These are phyloP conservation scores for Candida glucosophila DNA, from an alignment of 1,139 yeast genomes.

Conservation along the genomic window DNA sequence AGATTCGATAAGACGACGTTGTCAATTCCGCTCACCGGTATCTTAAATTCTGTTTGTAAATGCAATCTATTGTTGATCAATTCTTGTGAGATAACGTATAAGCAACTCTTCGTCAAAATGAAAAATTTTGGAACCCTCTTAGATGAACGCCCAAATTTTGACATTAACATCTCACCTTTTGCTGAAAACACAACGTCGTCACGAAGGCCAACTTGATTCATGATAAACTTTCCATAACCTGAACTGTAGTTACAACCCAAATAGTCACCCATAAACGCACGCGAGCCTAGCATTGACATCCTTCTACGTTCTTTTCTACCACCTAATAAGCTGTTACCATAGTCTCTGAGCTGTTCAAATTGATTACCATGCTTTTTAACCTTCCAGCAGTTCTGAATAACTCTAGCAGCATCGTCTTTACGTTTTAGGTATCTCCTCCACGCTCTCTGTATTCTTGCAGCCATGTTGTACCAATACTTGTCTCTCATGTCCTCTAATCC, in stretches of 20 bases:
- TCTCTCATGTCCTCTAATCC: slow-evolving; percentile 96
- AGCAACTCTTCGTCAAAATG: slow-evolving; percentile 51
- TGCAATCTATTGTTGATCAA: slow-evolving; percentile 67
- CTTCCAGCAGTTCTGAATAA: slow-evolving; percentile 81
- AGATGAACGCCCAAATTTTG: slow-evolving; percentile 92
- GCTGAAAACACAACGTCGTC: slow-evolving; percentile 72
- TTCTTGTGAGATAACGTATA: slow-evolving; percentile 66
- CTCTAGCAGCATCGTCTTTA: slow-evolving; percentile 80
- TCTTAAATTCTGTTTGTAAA: slow-evolving; percentile 54
- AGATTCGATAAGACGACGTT: slow-evolving; percentile 62
- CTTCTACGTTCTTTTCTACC: slow-evolving; percentile 86
- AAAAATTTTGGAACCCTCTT: slow-evolving; percentile 67
- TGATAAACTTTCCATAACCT: slow-evolving; percentile 63
- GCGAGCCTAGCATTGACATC: slow-evolving; percentile 76
- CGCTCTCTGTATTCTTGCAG: slow-evolving; percentile 93
- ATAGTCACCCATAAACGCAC: slow-evolving; percentile 94
- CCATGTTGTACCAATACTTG: slow-evolving; percentile 97
- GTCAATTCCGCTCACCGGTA: slow-evolving; percentile 54
- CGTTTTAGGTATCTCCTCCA: slow-evolving; percentile 81
- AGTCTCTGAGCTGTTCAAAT: slow-evolving; percentile 75
- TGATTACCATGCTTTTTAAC: slow-evolving; percentile 73
- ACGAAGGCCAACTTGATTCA: slow-evolving; percentile 57
- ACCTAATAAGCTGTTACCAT: slow-evolving; percentile 61
- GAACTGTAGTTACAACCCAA: slow-evolving; percentile 70
- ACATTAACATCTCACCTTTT: slow-evolving; percentile 69